Conservation (phyloP, 495 filamentous ascomycete species). For the Lichenothelia convexa region DNA sequence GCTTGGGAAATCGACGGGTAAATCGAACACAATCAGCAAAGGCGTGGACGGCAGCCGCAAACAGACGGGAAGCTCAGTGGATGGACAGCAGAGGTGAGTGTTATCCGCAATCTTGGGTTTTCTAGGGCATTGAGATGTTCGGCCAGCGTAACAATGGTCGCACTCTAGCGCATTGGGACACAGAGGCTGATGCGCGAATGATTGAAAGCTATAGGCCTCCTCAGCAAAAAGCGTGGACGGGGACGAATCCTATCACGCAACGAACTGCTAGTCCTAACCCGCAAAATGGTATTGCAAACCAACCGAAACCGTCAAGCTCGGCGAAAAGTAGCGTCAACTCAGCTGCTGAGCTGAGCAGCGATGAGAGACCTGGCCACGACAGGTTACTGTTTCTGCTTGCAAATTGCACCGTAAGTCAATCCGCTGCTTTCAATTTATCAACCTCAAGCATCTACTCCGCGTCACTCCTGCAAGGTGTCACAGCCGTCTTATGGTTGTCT, state of each 20-base stretch:
- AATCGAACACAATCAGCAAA: slow-evolving; percentile 29
- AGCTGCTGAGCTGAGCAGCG: slow-evolving; percentile 32
- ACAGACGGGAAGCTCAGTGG: slow-evolving; percentile 36
- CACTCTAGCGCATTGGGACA: no score
- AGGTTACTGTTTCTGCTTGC: slow-evolving; percentile 44
- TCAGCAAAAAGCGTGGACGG: slow-evolving; percentile 43
- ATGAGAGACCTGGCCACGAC: slow-evolving; percentile 48
- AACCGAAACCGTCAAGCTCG: slow-evolving; percentile 9
- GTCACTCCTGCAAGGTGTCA: no score
- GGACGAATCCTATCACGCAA: slow-evolving; percentile 48
- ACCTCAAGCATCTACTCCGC: no score
- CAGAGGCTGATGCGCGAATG: not conserved
- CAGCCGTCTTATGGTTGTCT: no score
- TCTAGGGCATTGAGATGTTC: no score
- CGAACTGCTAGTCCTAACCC: slow-evolving; percentile 28
- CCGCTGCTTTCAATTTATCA: no score
- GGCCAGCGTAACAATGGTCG: no score
- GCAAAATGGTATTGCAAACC: slow-evolving; percentile 34
- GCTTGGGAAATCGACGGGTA: slow-evolving; percentile 25
- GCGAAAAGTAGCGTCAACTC: slow-evolving; percentile 15
- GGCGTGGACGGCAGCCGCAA: slow-evolving; percentile 34
- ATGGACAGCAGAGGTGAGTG: slow-evolving; percentile 34
- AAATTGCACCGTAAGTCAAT: slow-evolving; percentile 39
- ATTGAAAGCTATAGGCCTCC: slow-evolving; percentile 1
- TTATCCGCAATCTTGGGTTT: slow-evolving; percentile 5